Conservation (phyloP, 495 filamentous ascomycete species). For the Aspergillus heteromorphus region DNA sequence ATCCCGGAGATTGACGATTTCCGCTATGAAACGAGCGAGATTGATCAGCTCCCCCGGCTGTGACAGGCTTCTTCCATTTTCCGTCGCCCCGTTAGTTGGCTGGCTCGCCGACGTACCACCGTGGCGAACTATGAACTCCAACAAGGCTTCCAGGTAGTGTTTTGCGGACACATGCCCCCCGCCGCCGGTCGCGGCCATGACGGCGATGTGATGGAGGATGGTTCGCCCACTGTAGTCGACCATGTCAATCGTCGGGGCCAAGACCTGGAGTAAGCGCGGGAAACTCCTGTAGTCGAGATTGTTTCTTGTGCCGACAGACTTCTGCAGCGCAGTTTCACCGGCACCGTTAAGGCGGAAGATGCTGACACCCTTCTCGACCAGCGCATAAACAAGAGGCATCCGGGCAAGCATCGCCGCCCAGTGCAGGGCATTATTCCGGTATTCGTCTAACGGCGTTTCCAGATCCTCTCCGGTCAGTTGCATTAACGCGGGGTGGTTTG, state of each 20-base stretch:
- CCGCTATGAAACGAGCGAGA: slow-evolving; percentile 85
- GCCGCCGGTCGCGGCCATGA: slow-evolving; percentile 89
- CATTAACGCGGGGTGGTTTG: slow-evolving; percentile 57
- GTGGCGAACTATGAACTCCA: slow-evolving; percentile 89
- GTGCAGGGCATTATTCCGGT: slow-evolving; percentile 83
- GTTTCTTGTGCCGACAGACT: slow-evolving; percentile 82
- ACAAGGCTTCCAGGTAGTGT: slow-evolving; percentile 87
- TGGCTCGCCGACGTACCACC: slow-evolving; percentile 62
- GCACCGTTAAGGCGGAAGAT: slow-evolving; percentile 80
- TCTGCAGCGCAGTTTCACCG: slow-evolving; percentile 88
- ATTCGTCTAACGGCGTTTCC: slow-evolving; percentile 82
- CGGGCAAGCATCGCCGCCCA: slow-evolving; percentile 97
- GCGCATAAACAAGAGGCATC: slow-evolving; percentile 67
- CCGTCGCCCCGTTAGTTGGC: slow-evolving; percentile 25
- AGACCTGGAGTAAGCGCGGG: slow-evolving; percentile 77
- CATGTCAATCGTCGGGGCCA: slow-evolving; percentile 87
- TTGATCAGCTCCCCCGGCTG: slow-evolving; percentile 58
- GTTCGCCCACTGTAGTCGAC: slow-evolving; percentile 84
- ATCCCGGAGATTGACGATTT: slow-evolving; percentile 92
- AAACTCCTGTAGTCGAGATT: slow-evolving; percentile 78
- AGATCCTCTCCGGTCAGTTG: slow-evolving; percentile 76
- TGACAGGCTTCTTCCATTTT: slow-evolving; percentile 24
- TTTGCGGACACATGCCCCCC: slow-evolving; percentile 71
- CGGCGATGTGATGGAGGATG: slow-evolving; percentile 90
- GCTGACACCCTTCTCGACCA: slow-evolving; percentile 77